These are phyloP conservation scores for Naganishia friedmannii DNA, from an alignment of 768 basidiomycete genomes.

Conservation along the genomic window DNA sequence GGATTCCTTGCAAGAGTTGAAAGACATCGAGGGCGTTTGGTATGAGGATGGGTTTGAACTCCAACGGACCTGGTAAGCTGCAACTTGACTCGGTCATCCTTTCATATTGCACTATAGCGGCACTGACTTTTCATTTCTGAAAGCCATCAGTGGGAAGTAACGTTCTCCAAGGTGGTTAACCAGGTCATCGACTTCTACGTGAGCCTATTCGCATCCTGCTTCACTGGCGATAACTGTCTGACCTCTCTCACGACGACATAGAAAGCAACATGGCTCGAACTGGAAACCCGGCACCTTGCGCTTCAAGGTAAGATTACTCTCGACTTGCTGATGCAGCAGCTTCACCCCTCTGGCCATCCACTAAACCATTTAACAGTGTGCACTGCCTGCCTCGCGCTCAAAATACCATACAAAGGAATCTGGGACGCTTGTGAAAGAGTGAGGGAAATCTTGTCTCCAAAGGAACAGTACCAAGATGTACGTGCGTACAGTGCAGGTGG, in stretches of 20 bases:
- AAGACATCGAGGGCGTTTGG: neutral
- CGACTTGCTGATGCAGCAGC: too few relatives aligned
- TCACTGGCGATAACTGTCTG: too few relatives aligned
- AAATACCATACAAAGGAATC: slow-evolving; percentile 5
- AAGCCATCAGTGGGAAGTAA: neutral
- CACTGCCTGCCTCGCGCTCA: neutral
- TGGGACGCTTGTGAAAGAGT: slow-evolving; percentile 16
- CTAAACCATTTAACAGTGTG: neutral
- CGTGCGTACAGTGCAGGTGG: neutral
- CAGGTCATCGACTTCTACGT: slow-evolving; percentile 19
- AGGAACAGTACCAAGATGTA: slow-evolving; percentile 19
- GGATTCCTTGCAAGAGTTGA: neutral
- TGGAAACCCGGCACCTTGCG: neutral
- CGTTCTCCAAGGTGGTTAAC: neutral
- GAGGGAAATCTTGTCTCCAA: neutral
- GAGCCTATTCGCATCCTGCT: neutral
- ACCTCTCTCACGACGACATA: neutral
- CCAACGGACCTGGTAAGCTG: slow-evolving; percentile 1
- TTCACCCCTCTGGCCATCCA: too few relatives aligned
- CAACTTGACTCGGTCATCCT: neutral
- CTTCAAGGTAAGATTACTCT: neutral
- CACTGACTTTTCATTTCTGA: neutral
- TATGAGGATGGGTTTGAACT: slow-evolving; percentile 5
- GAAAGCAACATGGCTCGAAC: slow-evolving; percentile 14
- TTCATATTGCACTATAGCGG: too few relatives aligned